phyloP scores from a whole-genome alignment of 2,329 filamentous ascomycete species.

The Penicillium sclerotigenum region DNA sequence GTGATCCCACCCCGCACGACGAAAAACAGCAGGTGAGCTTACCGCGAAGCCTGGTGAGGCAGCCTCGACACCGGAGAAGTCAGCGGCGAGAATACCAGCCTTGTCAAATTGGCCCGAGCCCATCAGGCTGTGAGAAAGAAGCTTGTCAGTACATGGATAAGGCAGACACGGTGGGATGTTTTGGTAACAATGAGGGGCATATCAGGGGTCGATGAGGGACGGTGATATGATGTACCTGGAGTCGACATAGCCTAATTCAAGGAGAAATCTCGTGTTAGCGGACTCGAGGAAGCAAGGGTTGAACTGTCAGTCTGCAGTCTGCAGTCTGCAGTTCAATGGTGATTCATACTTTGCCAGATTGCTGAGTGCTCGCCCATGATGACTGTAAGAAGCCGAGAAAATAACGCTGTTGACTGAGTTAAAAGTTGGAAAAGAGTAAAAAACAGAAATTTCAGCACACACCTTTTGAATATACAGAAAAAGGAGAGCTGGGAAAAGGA shows the following conservation, averaged over 20 bases:
- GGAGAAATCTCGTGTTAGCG: slow-evolving; percentile 17
- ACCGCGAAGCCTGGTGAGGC: slow-evolving; percentile 68
- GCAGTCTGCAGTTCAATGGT: not conserved
- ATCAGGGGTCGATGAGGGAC: not conserved
- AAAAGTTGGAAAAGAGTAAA: not conserved
- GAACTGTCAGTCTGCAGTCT: not conserved
- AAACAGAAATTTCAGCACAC: not conserved
- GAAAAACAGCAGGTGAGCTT: slow-evolving; percentile 36
- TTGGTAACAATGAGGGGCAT: slow-evolving; percentile 3
- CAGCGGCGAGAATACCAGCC: slow-evolving; percentile 77
- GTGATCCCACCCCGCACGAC: slow-evolving; percentile 5
- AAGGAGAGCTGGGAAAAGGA: slow-evolving; percentile 6
- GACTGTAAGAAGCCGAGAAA: slow-evolving; percentile 10
- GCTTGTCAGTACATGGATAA: slow-evolving; percentile 9
- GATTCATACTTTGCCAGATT: slow-evolving; percentile 35
- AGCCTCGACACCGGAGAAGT: slow-evolving; percentile 80
- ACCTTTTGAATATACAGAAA: slow-evolving; percentile 13
- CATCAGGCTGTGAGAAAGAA: slow-evolving; percentile 62
- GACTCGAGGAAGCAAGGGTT: slow-evolving; percentile 1
- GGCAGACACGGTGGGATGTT: not conserved
- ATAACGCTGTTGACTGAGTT: slow-evolving; percentile 2
- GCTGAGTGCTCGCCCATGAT: slow-evolving; percentile 38
- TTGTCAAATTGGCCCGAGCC: slow-evolving; percentile 76
- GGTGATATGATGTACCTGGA: slow-evolving; percentile 52
- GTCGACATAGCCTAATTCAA: slow-evolving; percentile 57